Conservation (phyloP, 257 asterid species). For the Solanum rostratum region DNA sequence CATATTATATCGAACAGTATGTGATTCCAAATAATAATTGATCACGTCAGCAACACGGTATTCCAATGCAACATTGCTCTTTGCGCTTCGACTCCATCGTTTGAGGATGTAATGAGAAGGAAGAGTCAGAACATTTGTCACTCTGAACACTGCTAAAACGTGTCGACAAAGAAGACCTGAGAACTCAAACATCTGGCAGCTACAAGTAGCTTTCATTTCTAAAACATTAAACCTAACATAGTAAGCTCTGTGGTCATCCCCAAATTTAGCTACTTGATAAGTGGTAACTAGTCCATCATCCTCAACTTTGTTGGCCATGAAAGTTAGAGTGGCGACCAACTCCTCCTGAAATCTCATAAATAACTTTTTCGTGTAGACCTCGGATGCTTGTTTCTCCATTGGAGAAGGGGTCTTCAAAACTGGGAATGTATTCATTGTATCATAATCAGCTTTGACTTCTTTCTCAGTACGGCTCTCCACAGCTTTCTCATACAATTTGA, state of each 20-base stretch:
- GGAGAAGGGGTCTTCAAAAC: constrained; percentile 90
- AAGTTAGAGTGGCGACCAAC: constrained; percentile 78
- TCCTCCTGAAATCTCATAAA: constrained; percentile 90
- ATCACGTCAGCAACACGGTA: constrained; percentile 44
- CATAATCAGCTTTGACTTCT: constrained; percentile 95
- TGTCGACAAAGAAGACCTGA: constrained; percentile 97
- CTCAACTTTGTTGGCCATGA: constrained; percentile 71
- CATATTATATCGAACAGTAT: constrained; percentile 75
- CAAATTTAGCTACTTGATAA: constrained; percentile 71
- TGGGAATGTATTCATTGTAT: constrained; percentile 60
- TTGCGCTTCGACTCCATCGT: constrained; percentile 93
- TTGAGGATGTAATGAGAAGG: constrained; percentile 75
- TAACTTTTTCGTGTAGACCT: constrained; percentile 71
- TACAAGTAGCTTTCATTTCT: constrained; percentile 83
- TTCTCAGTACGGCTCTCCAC: constrained; percentile 95
- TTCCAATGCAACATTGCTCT: constrained; percentile 63
- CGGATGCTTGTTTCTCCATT: constrained; percentile 98
- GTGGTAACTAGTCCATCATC: constrained; percentile 72
- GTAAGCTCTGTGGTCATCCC: constrained; percentile 73
- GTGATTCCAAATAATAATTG: constrained; percentile 83
- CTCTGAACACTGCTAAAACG: constrained; percentile 79
- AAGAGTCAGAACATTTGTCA: constrained; percentile 84
- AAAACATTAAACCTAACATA: constrained; percentile 74
- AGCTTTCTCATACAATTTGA: constrained; percentile 86
- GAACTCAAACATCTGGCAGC: constrained; percentile 94